Percentiles rank a stretch among this genome's conserved stretches.
Evolutionary conservation across 352 stramenopile genomes (phyloP).

Genomic region (Globisporangium barbulae): DNA sequence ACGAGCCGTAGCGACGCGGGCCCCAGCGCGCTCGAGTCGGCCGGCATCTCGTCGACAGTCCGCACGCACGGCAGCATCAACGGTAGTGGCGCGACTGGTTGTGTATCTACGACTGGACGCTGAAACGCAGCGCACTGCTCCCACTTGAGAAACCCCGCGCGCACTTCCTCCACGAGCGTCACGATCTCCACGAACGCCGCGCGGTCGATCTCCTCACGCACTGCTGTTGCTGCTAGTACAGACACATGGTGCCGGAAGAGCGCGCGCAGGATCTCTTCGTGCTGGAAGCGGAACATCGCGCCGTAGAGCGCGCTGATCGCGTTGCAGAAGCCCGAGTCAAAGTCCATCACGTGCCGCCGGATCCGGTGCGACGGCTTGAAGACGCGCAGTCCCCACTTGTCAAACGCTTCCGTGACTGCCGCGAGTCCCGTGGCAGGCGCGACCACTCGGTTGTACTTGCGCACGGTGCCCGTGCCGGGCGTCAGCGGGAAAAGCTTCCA

Average conservation of each 20-base stretch:
- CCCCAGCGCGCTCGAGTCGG: background rate
- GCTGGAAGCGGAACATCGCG: constrained; percentile 49
- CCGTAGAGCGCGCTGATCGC: constrained; percentile 52
- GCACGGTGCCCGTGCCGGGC: constrained; percentile 24
- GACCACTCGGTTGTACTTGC: constrained; percentile 37
- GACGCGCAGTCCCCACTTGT: constrained; percentile 53
- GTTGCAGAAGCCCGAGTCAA: constrained; percentile 41
- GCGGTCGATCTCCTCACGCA: constrained; percentile 35
- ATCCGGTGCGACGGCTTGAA: constrained; percentile 40
- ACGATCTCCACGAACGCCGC: constrained; percentile 56
- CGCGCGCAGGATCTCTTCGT: constrained; percentile 36
- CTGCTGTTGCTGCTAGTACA: background rate
- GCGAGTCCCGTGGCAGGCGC: constrained; percentile 36
- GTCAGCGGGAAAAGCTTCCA: constrained; percentile 49
- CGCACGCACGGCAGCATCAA: background rate
- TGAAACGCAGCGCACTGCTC: constrained; percentile 37
- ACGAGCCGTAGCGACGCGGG: constrained; percentile 27
- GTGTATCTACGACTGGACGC: background rate
- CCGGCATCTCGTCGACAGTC: background rate
- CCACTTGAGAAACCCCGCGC: constrained; percentile 36
- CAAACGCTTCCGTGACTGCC: constrained; percentile 46
- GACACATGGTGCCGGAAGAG: constrained; percentile 38
- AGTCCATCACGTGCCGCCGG: constrained; percentile 54
- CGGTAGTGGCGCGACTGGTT: background rate
- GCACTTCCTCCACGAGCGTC: constrained; percentile 58